Base-by-base conservation (phyloP, 208 protist genomes). In the Trypanosoma melophagium region DNA sequence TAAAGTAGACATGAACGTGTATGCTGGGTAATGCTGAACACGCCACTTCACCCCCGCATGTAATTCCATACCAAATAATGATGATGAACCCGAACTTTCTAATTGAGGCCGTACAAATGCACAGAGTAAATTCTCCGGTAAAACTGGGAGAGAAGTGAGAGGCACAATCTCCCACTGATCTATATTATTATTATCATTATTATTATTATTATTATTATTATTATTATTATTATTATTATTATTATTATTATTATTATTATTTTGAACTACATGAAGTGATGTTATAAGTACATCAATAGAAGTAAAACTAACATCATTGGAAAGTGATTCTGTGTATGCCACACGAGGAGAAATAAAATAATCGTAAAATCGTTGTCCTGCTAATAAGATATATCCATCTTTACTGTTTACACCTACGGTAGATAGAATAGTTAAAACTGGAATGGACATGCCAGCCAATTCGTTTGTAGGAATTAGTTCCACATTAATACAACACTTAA, bases 301-400 rank as follows among this genome's bases (percentile, higher is more conserved):
- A 0, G 12, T 41, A 62, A 68, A 74, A 44, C 14, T 60, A 9
- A 17, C 25, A n/a, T 10, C 14, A 42, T 31, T 24, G 0, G 16
- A 7, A 13, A 3, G 1, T 38, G 16, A 10, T 53, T 50, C 47
- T 10, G 69, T 41, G 28, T 68, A 74, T 9, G 59, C 69, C 19
- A 74, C 31, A 31, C 69, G 59, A 22, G 69, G 69, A 47, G 60
- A 74, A 57, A 74, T 60, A n/a, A 57, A 74, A 41, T 63, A 74
- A 54, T 74, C 69, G 47, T 68, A 74, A 42, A 61, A 25, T 10
- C 45, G 35, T 28, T 74, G 60, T 14, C 69, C 67, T 28, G 44
- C 52, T 9, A 74, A 54, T 44, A 74, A 61, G 9, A 74, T n/a
- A 61, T 67, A 74, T 17, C 5, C 31, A 57, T 63, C 60, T 1